Percentiles rank a stretch among this genome's conserved stretches.
Conservation (phyloP, 805 yeast genomes). For the Metschnikowia noctiluminum region DNA sequence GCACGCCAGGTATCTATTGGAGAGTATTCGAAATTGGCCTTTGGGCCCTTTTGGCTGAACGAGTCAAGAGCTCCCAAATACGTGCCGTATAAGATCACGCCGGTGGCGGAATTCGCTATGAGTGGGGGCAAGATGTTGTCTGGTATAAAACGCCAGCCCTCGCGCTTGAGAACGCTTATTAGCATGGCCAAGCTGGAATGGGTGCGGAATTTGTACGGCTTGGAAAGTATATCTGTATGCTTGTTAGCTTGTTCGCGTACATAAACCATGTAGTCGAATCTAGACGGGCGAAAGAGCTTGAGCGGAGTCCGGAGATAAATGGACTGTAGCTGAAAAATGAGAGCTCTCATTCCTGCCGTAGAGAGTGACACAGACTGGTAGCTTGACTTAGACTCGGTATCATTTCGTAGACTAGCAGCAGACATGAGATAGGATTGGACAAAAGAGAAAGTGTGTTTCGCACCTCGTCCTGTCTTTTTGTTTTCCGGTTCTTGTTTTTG, state of each 20-base stretch:
- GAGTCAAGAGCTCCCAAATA: slow-evolving; percentile 56
- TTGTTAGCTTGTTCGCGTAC: slow-evolving; percentile 51
- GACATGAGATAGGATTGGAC: slow-evolving; percentile 1
- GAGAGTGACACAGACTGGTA: slow-evolving; percentile 66
- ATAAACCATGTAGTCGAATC: slow-evolving; percentile 81
- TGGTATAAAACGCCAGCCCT: slow-evolving; percentile 87
- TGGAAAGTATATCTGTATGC: slow-evolving; percentile 40
- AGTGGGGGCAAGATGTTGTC: slow-evolving; percentile 84
- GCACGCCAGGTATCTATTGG: slow-evolving; percentile 64
- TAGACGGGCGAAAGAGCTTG: slow-evolving; percentile 83
- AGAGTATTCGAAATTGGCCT: slow-evolving; percentile 15
- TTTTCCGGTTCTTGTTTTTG: too few species aligned
- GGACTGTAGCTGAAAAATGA: slow-evolving; percentile 73
- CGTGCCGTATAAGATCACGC: slow-evolving; percentile 78
- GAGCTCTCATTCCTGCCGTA: slow-evolving; percentile 83
- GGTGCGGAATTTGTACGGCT: slow-evolving; percentile 56
- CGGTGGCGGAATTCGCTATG: slow-evolving; percentile 85
- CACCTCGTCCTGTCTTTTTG: too few species aligned
- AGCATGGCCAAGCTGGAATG: slow-evolving; percentile 80
- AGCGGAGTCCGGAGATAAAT: slow-evolving; percentile 79
- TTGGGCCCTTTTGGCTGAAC: slow-evolving; percentile 17
- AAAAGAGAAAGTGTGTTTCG: too few species aligned
- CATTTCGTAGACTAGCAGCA: slow-evolving; percentile 13
- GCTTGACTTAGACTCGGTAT: slow-evolving; percentile 14
- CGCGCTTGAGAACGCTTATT: slow-evolving; percentile 62